A percentile compares a stretch with the other conserved stretches of the same genome.
Evolutionary conservation across 2,329 filamentous ascomycete species (phyloP).

Genomic region (Colletotrichum simmondsii): DNA sequence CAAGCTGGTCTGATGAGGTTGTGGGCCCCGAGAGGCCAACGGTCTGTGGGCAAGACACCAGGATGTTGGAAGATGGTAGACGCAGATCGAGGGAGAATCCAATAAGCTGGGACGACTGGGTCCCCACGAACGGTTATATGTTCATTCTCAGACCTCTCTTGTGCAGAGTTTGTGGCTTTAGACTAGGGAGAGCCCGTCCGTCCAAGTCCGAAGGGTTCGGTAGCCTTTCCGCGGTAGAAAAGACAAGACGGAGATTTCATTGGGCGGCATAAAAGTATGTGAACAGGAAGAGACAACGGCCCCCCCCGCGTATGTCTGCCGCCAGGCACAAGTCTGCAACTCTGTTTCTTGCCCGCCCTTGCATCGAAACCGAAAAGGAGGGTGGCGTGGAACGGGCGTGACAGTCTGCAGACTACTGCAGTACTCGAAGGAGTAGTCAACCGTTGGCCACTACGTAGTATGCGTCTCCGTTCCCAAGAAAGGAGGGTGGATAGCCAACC

Average conservation of each 20-base stretch:
- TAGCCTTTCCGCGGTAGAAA: not conserved
- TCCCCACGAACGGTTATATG: constrained; percentile 22
- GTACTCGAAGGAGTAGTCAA: not conserved
- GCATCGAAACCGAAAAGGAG: not conserved
- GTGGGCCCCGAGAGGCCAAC: not conserved
- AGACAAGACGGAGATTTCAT: not conserved
- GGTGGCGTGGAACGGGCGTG: constrained; percentile 14
- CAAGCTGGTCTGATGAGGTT: not conserved
- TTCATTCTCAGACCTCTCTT: not conserved
- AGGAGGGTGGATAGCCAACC: not conserved
- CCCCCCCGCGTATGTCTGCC: not conserved
- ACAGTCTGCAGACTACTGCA: constrained; percentile 17
- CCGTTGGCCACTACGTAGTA: not conserved
- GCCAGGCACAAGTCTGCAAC: constrained; percentile 14
- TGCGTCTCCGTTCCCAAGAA: not conserved
- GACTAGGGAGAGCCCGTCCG: not conserved
- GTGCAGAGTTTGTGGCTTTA: not conserved
- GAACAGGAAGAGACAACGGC: not conserved
- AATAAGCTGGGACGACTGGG: not conserved
- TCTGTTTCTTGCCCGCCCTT: not conserved
- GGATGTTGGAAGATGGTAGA: not conserved
- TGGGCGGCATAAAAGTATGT: not conserved
- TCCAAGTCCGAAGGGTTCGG: not conserved
- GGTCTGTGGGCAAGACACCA: not conserved
- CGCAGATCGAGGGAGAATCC: not conserved